Evolutionary conservation across 1,139 yeast species (phyloP), one percentile per base, ranked within the genome.

Genomic region (Yamadazyma atmosphaerica): DNA sequence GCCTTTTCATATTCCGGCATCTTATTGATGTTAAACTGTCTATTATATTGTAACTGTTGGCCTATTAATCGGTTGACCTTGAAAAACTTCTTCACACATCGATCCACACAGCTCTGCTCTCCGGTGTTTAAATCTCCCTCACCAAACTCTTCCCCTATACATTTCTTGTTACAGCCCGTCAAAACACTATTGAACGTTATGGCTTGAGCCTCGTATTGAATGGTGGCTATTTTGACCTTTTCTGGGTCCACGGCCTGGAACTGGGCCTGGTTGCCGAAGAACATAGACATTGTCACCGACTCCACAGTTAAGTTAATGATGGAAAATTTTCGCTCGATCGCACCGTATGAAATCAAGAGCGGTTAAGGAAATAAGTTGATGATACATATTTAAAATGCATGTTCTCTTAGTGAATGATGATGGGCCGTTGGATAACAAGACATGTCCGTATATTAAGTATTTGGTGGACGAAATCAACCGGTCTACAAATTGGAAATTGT

Each of bases 371-470:
- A 7, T n/a, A 9, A n/a, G 26, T 23, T 23, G 26, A 21, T 9
- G 9, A 5, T 12, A 19, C 13, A 32, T 18, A 32, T 19, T 6
- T 6, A 19, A 19, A 34, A 72, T 72, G 77, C 77, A 71, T 47
- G 58, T 72, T 21, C 61, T 72, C 35, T 61, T 90, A 38, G 89
- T 96, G 17, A 92, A 92, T 62, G 98, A 92, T 61, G 98, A 92
- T 56, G 98, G 98, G 19, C 98, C 98, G 1, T 82, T 94, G 50
- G 81, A 85, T 51, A 86, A 81, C 47, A 63, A 71, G 35, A 71
- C 81, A n/a, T 87, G 96, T 36, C 97, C 97, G 1, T 92, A 90
- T 61, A 74, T 92, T 47, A 84, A 86, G 55, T 84, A 79, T 50
- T 73, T 92, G 36, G 90, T 87, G 10, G 84, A 84, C 47, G 87